These are phyloP conservation scores for Pinus albicaulis DNA, from an alignment of 75 land plant genomes.

Conservation along the genomic window DNA sequence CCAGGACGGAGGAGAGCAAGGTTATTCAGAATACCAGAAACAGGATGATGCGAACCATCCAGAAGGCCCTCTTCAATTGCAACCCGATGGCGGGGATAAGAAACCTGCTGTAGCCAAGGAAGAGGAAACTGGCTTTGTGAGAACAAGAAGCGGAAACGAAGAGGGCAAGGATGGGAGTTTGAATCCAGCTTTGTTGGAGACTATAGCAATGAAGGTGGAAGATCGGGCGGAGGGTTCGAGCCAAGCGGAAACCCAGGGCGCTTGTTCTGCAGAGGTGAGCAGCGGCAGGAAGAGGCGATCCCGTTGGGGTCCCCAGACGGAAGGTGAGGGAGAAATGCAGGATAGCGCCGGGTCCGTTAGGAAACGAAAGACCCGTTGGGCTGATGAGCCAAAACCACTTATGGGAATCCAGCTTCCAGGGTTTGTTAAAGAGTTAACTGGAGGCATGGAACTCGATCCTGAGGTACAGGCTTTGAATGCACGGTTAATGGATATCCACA, in stretches of 20 bases:
- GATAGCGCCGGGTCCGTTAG: no score
- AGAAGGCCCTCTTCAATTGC: no score
- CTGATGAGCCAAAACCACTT: constrained; percentile 67
- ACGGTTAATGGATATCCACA: constrained; percentile 70
- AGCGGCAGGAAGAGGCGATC: constrained; percentile 33
- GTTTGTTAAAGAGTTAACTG: constrained; percentile 75
- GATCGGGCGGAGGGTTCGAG: neutral
- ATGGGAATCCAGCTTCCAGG: constrained; percentile 67
- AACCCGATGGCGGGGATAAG: neutral
- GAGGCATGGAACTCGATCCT: constrained; percentile 73
- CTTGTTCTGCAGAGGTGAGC: constrained; percentile 47
- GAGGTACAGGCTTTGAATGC: constrained; percentile 81
- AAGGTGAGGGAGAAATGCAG: no score
- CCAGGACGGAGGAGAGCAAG: neutral
- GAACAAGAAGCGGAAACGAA: neutral
- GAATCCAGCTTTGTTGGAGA: neutral
- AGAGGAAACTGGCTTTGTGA: neutral
- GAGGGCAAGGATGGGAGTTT: neutral
- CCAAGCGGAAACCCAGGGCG: constrained; percentile 11
- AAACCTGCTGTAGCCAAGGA: neutral
- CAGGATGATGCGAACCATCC: no score
- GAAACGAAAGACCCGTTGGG: constrained; percentile 74
- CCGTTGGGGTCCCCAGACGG: no score
- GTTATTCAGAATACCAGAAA: neutral
- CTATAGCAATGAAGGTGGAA: neutral